Evolutionary conservation across 352 stramenopile genomes (phyloP), one percentile per base, ranked within the genome.

Genomic region (Aphanomyces cochlioides): DNA sequence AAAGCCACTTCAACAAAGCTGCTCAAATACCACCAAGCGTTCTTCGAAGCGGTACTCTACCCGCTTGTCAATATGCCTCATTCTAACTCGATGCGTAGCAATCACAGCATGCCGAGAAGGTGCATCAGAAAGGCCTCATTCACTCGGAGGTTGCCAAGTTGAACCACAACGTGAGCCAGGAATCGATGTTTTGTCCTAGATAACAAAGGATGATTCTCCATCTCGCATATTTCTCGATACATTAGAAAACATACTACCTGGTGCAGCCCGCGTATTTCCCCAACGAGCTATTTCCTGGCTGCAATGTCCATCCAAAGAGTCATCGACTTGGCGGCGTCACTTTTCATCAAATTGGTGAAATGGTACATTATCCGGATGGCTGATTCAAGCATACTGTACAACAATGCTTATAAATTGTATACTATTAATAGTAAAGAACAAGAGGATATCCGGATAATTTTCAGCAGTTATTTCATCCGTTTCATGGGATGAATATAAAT

Each of bases 111-210:
- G 40, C 59, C 8, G 21, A 38, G n/a, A 67, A 67, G 59, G 43
- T 19, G 2, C 39, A 67, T 5, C 38, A 50, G 19, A 67, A 67
- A 39, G 59, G 59, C 4, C 59, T 67, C 17, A 48, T 67, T 19
- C 19, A 56, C 43, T 67, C 59, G 40, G 40, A 48, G 17, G 37
- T 56, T 15, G 39, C 59, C 39, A 39, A 67, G 36, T 28, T 40
- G 19, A 54, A 67, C 59, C 59, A 67, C 59, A 67, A 67, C 21
- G 59, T 39, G n/a, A 67, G 59, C 59, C 37, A 21, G 10, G 38
- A 67, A 34, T 67, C 59, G 3, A 67, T 67, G 59, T 67, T 67
- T 41, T 48, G 21, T 3, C 59, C 59, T 8, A 17, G 59, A 41
- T 67, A 67, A 56, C 37, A 7, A 13, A 38, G 8, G 12, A 13